These are phyloP conservation scores for Solanum rostratum DNA, from an alignment of 257 asterid species.

Conservation along the genomic window DNA sequence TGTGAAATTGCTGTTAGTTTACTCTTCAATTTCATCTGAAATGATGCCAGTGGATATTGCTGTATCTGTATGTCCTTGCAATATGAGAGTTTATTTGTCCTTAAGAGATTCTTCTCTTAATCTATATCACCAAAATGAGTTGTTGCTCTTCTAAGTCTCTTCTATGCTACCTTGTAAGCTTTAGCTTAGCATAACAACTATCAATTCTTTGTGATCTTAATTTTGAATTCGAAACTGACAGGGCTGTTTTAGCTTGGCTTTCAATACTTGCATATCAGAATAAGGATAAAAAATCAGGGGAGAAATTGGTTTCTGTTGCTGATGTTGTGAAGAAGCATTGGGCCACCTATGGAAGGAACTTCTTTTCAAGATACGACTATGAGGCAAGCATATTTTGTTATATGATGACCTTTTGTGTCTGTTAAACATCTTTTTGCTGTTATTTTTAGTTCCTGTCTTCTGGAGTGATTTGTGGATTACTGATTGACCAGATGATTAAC, in stretches of 20 bases:
- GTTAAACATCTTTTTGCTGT: neutral
- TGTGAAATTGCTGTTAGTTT: neutral
- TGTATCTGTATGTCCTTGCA: neutral
- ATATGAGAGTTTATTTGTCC: neutral
- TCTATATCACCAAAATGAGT: neutral
- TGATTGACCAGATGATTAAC: neutral
- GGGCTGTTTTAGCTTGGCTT: constrained; percentile 99
- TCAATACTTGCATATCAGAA: constrained; percentile 76
- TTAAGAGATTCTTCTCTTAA: neutral
- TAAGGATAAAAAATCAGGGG: constrained; percentile 80
- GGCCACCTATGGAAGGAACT: constrained; percentile 93
- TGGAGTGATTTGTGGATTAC: neutral
- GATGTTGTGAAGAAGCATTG: constrained; percentile 82
- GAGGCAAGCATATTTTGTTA: constrained; percentile 46
- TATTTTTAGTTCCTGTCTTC: neutral
- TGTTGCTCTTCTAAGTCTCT: neutral
- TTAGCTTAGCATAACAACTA: neutral
- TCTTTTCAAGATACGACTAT: constrained; percentile 92
- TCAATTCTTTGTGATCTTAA: neutral
- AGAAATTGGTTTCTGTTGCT: constrained; percentile 67
- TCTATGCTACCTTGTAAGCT: neutral
- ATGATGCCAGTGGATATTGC: neutral
- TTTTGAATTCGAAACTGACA: constrained; percentile 13
- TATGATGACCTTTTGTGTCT: constrained; percentile 1
- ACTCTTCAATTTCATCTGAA: neutral